Evolutionary conservation across 116 monocot species (phyloP).

Genomic region (Cymodocea nodosa): DNA sequence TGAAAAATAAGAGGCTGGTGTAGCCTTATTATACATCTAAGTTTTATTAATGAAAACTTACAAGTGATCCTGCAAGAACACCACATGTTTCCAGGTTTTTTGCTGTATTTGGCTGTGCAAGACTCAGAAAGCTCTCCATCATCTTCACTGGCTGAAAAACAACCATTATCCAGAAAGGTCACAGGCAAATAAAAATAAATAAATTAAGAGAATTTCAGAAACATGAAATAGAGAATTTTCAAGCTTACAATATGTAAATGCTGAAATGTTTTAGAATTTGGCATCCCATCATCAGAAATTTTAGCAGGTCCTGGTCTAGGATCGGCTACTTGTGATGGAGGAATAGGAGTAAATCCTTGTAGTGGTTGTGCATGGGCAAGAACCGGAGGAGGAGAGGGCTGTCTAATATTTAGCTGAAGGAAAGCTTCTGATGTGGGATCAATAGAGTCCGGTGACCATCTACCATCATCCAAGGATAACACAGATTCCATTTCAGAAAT

Average conservation of each 20-base stretch:
- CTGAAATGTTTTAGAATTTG: slow-evolving; percentile 51
- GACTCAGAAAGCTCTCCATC: slow-evolving; percentile 83
- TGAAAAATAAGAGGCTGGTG: slow-evolving; percentile 2
- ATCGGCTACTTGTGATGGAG: slow-evolving; percentile 92
- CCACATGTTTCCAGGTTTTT: slow-evolving; percentile 99
- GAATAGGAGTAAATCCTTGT: slow-evolving; percentile 27
- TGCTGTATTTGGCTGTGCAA: slow-evolving; percentile 73
- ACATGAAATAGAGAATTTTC: neutral
- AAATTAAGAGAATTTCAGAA: neutral
- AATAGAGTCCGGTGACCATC: slow-evolving; percentile 41
- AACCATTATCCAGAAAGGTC: neutral
- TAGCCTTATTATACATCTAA: neutral
- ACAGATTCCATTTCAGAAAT: slow-evolving; percentile 65
- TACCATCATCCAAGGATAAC: slow-evolving; percentile 90
- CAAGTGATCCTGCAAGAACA: slow-evolving; percentile 93
- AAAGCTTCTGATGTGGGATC: slow-evolving; percentile 24
- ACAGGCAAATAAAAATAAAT: neutral
- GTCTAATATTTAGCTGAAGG: slow-evolving; percentile 53
- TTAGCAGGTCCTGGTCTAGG: slow-evolving; percentile 84
- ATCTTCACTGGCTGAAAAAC: slow-evolving; percentile 69
- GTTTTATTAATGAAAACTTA: slow-evolving; percentile 17
- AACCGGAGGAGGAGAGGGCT: slow-evolving; percentile 90
- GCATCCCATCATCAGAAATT: slow-evolving; percentile 12
- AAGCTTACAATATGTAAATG: slow-evolving; percentile 76
- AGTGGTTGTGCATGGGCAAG: slow-evolving; percentile 50